Conservation (phyloP, 164 flowering plant genomes). For the Aristolochia fimbriata region DNA sequence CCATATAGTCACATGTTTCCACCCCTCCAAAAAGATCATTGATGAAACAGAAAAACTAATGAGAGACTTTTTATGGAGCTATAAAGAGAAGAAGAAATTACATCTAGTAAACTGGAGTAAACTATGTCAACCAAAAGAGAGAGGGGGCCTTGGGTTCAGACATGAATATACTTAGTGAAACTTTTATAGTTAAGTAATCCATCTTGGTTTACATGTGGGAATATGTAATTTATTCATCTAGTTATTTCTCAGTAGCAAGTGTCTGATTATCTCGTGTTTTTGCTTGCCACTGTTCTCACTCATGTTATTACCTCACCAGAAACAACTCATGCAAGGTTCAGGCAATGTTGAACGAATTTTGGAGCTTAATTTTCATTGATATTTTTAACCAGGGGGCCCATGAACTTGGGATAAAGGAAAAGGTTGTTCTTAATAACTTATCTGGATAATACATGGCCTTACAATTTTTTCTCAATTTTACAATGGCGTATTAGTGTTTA, state of each 20-base stretch:
- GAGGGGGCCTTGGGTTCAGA: too few species aligned
- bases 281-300: constrained; percentile 2
- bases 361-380: constrained; percentile 61
- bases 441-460: background rate
- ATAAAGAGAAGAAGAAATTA: too few species aligned
- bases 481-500: background rate
- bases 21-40: too few species aligned
- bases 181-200: too few species aligned
- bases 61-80: too few species aligned
- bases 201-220: too few species aligned
- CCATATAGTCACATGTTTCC: too few species aligned
- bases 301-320: constrained; percentile 18
- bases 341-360: constrained; percentile 36
- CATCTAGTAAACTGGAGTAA: too few species aligned
- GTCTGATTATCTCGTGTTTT: background rate
- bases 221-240: constrained; percentile 1
- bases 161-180: too few species aligned
- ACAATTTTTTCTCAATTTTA: background rate
- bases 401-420: constrained; percentile 13
- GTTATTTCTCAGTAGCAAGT: background rate
- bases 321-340: constrained; percentile 25
- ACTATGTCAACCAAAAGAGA: too few species aligned
- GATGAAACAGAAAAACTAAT: too few species aligned
- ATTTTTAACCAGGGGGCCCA: constrained; percentile 30
- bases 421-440: constrained; percentile 31